These are phyloP conservation scores for Populus pruinosa DNA, from an alignment of 345 rosid species.

Conservation along the genomic window DNA sequence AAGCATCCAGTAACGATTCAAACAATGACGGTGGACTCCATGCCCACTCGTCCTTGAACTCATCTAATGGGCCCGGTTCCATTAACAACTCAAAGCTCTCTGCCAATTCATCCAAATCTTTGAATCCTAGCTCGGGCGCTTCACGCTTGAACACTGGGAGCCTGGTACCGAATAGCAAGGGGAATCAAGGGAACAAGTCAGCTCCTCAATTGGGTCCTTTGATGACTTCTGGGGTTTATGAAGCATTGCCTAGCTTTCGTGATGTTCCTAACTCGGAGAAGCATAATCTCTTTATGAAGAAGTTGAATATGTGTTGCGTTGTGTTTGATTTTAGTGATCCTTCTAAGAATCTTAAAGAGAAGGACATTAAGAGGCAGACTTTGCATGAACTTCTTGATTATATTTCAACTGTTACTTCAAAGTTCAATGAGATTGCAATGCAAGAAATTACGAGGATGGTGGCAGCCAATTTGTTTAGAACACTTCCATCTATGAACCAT, in stretches of 20 bases:
- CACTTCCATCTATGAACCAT: constrained; percentile 18
- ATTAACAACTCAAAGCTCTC: constrained; percentile 31
- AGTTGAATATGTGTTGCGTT: constrained; percentile 58
- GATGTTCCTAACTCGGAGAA: constrained; percentile 65
- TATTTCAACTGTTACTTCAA: constrained; percentile 38
- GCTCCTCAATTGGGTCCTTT: constrained; percentile 34
- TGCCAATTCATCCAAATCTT: constrained; percentile 38
- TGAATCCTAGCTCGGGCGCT: constrained; percentile 22
- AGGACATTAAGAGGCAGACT: constrained; percentile 74
- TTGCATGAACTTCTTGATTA: constrained; percentile 74
- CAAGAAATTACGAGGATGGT: constrained; percentile 29
- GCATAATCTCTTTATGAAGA: constrained; percentile 60
- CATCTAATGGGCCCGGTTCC: constrained; percentile 41
- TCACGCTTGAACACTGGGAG: constrained; percentile 49
- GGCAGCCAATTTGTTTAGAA: constrained; percentile 27
- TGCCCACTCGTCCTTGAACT: constrained; percentile 30
- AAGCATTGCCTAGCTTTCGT: constrained; percentile 62
- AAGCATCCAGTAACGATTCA: constrained; percentile 49
- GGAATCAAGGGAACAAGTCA: constrained; percentile 44
- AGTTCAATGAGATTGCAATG: constrained; percentile 28
- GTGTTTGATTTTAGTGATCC: constrained; percentile 68
- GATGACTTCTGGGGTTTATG: constrained; percentile 41
- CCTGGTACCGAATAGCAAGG: constrained; percentile 29
- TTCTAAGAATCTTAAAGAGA: constrained; percentile 61
- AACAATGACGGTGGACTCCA: constrained; percentile 46